These are phyloP conservation scores for Mucor racemosus DNA, from an alignment of 371 early-diverging fungal species.

Conservation along the genomic window DNA sequence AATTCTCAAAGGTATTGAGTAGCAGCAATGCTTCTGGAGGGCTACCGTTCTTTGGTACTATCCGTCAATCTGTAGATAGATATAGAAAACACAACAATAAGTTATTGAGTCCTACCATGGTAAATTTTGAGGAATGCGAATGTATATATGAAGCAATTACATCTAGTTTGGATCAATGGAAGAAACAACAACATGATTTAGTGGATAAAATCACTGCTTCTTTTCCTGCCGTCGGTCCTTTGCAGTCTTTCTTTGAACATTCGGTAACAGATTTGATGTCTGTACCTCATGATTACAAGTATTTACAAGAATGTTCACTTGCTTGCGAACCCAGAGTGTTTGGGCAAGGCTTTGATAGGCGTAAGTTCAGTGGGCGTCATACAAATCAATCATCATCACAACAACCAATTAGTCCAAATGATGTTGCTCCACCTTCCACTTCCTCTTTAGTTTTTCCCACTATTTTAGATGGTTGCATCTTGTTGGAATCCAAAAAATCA, in stretches of 20 bases:
- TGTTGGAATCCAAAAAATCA: conserved; percentile 29
- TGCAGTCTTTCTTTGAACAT: conserved; percentile 51
- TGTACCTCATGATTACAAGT: conserved; percentile 51
- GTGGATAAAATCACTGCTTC: not conserved
- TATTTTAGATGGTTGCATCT: conserved; percentile 41
- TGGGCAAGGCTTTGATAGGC: conserved; percentile 51
- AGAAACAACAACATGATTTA: not conserved
- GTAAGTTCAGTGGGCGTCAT: conserved; percentile 1
- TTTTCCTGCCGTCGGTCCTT: conserved; percentile 27
- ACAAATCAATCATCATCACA: not conserved
- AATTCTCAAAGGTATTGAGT: conserved; percentile 13
- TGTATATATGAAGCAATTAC: conserved; percentile 44
- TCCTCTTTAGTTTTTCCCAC: conserved; percentile 52
- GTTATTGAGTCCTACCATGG: conserved; percentile 15
- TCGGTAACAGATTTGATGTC: conserved; percentile 42
- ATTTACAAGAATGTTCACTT: conserved; percentile 58
- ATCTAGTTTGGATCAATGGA: conserved; percentile 33
- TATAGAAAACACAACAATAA: conserved; percentile 31
- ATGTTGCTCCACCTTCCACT: conserved; percentile 37
- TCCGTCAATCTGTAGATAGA: conserved; percentile 46
- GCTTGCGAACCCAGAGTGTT: conserved; percentile 63
- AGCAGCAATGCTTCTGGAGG: not conserved
- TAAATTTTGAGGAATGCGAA: conserved; percentile 53
- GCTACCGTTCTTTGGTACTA: conserved; percentile 50
- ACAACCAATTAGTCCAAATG: not conserved